These are phyloP conservation scores for Aureobasidium pullulans DNA, from an alignment of 2,329 filamentous ascomycete species.

Conservation along the genomic window DNA sequence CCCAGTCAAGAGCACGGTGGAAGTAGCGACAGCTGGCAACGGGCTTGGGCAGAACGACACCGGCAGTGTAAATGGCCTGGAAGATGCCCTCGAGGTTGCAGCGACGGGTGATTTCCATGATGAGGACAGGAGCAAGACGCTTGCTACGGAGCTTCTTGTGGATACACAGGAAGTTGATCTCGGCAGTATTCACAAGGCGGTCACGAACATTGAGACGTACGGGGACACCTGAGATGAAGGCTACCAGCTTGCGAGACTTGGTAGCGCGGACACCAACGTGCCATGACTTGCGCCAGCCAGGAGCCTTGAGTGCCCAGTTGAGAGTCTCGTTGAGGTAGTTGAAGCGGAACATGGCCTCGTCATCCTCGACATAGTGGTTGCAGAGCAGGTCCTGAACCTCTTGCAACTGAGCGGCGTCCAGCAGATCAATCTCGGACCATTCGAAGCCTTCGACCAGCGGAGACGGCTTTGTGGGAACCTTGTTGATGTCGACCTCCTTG, in stretches of 20 bases:
- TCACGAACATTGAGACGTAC: constrained; percentile 73
- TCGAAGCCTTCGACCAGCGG: constrained; percentile 77
- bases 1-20: constrained; percentile 89
- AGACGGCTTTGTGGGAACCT: constrained; percentile 70
- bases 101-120: constrained; percentile 92
- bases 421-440: constrained; percentile 87
- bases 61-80: constrained; percentile 94
- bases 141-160: constrained; percentile 97
- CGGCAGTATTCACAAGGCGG: constrained; percentile 67
- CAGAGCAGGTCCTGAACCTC: constrained; percentile 89
- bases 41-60: constrained; percentile 82
- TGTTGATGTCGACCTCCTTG: constrained; percentile 67
- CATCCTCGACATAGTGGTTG: constrained; percentile 94
- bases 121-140: constrained; percentile 84
- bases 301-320: constrained; percentile 90
- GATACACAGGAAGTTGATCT: constrained; percentile 97
- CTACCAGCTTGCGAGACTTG: constrained; percentile 78
- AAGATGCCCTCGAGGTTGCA: constrained; percentile 82
- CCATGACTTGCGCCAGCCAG: constrained; percentile 90
- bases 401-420: constrained; percentile 61
- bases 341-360: constrained; percentile 95
- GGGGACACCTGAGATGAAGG: constrained; percentile 92
- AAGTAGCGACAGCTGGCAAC: constrained; percentile 93
- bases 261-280: constrained; percentile 86
- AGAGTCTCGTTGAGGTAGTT: constrained; percentile 87